phyloP scores from a whole-genome alignment of 106 monocot species.

The Dioscorea zingiberensis region DNA sequence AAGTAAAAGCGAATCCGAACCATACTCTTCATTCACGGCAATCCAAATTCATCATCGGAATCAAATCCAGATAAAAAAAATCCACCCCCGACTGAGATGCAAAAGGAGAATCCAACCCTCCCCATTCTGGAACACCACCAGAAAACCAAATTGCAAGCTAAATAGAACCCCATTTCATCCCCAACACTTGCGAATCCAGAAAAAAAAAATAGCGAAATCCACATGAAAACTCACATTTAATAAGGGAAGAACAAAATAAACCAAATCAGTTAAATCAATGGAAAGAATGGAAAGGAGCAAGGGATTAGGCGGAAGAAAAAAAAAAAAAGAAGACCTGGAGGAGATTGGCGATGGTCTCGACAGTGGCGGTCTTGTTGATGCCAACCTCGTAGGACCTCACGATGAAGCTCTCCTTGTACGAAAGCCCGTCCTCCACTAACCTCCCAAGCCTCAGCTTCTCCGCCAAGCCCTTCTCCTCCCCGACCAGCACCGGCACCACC shows the following conservation, averaged over 20 bases:
- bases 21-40: no score
- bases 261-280: no score
- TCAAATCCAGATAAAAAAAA: no score
- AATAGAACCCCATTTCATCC: no score
- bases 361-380: slow-evolving; percentile 95
- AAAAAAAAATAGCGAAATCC: neutral
- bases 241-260: no score
- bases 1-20: no score
- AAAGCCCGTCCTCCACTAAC: slow-evolving; percentile 72
- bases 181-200: neutral
- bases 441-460: slow-evolving; percentile 76
- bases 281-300: no score
- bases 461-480: slow-evolving; percentile 22
- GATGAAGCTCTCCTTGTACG: slow-evolving; percentile 95
- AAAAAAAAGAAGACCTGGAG: slow-evolving; percentile 48
- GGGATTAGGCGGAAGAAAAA: neutral
- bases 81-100: no score
- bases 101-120: no score
- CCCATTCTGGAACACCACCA: no score
- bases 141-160: neutral
- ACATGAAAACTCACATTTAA: neutral
- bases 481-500: slow-evolving; percentile 4
- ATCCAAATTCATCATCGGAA: no score
- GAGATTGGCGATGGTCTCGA: slow-evolving; percentile 96
- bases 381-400: slow-evolving; percentile 93